Evolutionary conservation across 495 filamentous ascomycete genomes (phyloP), one percentile per base, ranked within the genome.

Genomic region (Sporormia fimetaria): DNA sequence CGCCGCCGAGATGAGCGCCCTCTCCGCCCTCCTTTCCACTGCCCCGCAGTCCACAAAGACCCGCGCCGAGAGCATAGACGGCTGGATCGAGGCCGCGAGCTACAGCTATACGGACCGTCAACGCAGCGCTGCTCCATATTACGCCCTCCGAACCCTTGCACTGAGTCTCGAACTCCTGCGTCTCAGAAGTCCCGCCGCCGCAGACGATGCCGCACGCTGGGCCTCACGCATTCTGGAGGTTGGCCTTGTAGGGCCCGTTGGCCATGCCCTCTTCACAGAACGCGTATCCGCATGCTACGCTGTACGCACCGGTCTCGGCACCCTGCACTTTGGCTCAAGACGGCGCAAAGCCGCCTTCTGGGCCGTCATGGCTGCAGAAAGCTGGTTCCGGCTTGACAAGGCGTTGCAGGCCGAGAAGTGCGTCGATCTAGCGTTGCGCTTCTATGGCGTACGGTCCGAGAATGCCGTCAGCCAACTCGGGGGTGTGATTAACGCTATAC

Each of bases 31-130:
- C 23, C 63, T 98, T 17, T 77, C 76, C 51, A 77, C 79, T 15
- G 72, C 79, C 37, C 69, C 71, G 17, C 68, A 82, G 43, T 75
- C 75, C 1, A 74, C 76, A 14, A 93, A 81, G 52, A 73, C 70
- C 29, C 75, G 84, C 55, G 61, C 80, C 7, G 92, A 96, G 39
- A 77, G 67, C 3, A 67, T 95, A 32, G 84, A 92, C 54, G 74
- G 82, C 46, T 79, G 82, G 68, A 70, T 98, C 20, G 90, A 95
- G 41, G 78, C 78, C 6, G 82, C 90, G 0, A 78, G 74, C 31
- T 96, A 96, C 62, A 93, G 84, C 4, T 98, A 95, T 54, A 74
- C 88, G 31, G 85, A 81, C 14, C 75, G 90, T 27, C 93, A 35
- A 23, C 36, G 37, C 27, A 47, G 83, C 51, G 74, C 69, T 4